phyloP scores from a whole-genome alignment of 1,139 yeast genomes.

The Geotrichum macrosporum region DNA sequence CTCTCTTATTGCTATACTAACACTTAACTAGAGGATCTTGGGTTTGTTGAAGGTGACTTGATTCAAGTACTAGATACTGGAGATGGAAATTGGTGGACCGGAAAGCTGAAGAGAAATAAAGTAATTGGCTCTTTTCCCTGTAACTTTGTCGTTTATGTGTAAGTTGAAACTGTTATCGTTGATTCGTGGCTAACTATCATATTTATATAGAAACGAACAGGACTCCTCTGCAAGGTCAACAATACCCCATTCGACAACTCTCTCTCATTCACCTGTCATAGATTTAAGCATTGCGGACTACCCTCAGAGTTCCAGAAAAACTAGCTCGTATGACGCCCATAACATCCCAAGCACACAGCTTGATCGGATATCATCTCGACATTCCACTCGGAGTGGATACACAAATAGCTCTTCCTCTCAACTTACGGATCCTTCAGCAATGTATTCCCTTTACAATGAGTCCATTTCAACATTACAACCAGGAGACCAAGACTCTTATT shows the following conservation, averaged over 20 bases:
- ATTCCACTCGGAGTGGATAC: conserved; percentile 10
- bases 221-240: conserved; percentile 11
- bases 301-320: conserved; percentile 3
- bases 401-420: conserved; percentile 1
- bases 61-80: conserved; percentile 77
- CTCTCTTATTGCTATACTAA: neutral
- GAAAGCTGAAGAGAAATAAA: conserved; percentile 71
- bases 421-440: neutral
- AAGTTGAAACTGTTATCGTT: too few species aligned
- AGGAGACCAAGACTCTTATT: conserved; percentile 4
- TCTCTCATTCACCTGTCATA: conserved; percentile 2
- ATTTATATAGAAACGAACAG: conserved; percentile 8
- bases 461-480: conserved; percentile 10
- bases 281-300: conserved; percentile 13
- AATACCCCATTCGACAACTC: neutral
- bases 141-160: conserved; percentile 65
- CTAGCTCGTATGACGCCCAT: conserved; percentile 1
- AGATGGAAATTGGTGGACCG: conserved; percentile 93
- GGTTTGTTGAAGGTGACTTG: conserved; percentile 88
- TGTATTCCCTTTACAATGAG: conserved; percentile 15
- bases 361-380: conserved; percentile 6
- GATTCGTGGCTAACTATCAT: too few species aligned
- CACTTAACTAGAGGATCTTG: conserved; percentile 61
- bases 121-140: conserved; percentile 83
- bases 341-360: neutral